Evolutionary conservation across 257 asterid genomes (phyloP).

Genomic region (Ilex asprella): DNA sequence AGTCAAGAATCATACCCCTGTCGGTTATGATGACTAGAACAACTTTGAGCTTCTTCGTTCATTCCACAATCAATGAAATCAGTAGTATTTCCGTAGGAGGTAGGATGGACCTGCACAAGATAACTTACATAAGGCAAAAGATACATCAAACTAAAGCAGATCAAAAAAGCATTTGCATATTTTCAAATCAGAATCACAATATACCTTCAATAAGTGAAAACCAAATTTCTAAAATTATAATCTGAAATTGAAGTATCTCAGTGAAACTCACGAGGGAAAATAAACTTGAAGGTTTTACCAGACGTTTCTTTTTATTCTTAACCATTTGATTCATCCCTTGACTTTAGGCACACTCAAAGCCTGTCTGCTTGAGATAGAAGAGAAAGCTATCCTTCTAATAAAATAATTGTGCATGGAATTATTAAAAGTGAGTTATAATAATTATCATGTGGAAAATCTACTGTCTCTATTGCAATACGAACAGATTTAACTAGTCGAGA

Average conservation of each 20-base stretch:
- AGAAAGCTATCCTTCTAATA: too few relatives aligned
- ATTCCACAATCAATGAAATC: slow-evolving; percentile 21
- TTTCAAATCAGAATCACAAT: background rate
- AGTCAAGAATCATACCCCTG: slow-evolving; percentile 10
- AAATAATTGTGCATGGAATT: too few relatives aligned
- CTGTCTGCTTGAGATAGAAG: too few relatives aligned
- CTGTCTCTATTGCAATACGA: too few relatives aligned
- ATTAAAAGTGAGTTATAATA: too few relatives aligned
- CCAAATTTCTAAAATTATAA: background rate
- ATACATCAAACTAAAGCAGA: background rate
- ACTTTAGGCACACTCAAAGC: too few relatives aligned
- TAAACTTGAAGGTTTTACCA: background rate
- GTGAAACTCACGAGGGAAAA: background rate
- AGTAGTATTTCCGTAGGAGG: slow-evolving; percentile 17
- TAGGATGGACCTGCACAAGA: slow-evolving; percentile 25
- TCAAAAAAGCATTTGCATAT: background rate
- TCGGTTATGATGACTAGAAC: slow-evolving; percentile 13
- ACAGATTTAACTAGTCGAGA: too few relatives aligned
- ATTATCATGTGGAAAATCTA: too few relatives aligned
- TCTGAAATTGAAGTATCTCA: background rate
- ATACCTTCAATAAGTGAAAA: background rate
- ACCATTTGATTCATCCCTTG: too few relatives aligned
- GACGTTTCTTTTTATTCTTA: background rate
- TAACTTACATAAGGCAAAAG: slow-evolving; percentile 6
- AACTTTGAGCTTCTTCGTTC: slow-evolving; percentile 33